Evolutionary conservation across 108 stramenopile genomes (phyloP).

Genomic region (Nitzschia inconspicua): DNA sequence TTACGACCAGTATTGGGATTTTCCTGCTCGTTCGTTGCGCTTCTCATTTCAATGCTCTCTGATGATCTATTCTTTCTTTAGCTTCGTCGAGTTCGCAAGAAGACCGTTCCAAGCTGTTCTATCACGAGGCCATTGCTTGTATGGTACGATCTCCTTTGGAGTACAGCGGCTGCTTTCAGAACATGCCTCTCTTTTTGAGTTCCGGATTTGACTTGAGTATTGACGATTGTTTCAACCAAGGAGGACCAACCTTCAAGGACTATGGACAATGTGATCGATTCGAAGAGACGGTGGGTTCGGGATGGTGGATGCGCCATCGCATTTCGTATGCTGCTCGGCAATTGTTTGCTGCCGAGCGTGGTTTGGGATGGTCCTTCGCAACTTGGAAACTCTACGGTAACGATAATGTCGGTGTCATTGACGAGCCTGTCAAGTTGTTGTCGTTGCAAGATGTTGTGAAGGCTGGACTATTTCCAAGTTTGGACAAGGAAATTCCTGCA

Average conservation of each 20-base stretch:
- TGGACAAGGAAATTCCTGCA: constrained; percentile 10
- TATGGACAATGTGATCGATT: constrained; percentile 81
- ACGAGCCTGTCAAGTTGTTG: constrained; percentile 52
- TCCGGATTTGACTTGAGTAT: constrained; percentile 64
- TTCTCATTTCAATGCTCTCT: too few species aligned
- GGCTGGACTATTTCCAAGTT: constrained; percentile 53
- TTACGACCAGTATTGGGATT: too few species aligned
- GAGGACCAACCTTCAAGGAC: constrained; percentile 38
- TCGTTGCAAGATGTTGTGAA: constrained; percentile 59
- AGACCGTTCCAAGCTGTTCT: constrained; percentile 75
- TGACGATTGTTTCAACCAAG: constrained; percentile 54
- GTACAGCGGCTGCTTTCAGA: constrained; percentile 43
- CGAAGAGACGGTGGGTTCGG: constrained; percentile 57
- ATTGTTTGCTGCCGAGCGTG: constrained; percentile 61
- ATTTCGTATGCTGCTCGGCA: constrained; percentile 58
- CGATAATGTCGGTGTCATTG: constrained; percentile 31
- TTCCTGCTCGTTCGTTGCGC: too few species aligned
- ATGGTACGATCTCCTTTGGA: constrained; percentile 67
- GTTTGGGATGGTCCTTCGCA: constrained; percentile 69
- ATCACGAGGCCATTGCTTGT: constrained; percentile 64
- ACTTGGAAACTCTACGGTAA: constrained; percentile 70
- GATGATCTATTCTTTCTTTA: too few species aligned
- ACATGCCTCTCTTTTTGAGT: constrained; percentile 46
- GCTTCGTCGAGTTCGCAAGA: constrained; percentile 51
- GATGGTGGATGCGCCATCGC: constrained; percentile 74